Conservation (phyloP, 768 basidiomycete species). For the Kwoniella pini region DNA sequence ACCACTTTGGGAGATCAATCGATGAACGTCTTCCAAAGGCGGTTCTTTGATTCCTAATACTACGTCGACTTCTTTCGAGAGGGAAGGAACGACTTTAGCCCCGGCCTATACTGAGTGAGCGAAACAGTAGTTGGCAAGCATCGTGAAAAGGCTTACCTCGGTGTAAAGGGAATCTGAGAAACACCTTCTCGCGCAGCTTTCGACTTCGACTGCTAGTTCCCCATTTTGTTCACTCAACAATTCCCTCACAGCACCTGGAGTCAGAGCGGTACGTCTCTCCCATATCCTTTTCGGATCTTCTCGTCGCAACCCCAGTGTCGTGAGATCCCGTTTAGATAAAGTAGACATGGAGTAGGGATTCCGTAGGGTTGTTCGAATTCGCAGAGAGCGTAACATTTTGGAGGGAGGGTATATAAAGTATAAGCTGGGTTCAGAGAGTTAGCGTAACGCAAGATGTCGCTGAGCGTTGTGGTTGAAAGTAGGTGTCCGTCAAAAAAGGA, state of each 20-base stretch:
- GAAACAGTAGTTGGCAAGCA: not conserved
- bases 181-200: slow-evolving; percentile 73
- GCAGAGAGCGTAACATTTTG: not conserved
- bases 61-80: slow-evolving; percentile 66
- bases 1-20: slow-evolving; percentile 54
- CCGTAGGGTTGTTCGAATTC: not conserved
- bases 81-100: slow-evolving; percentile 64
- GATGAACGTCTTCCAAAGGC: slow-evolving; percentile 64
- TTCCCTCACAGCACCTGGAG: slow-evolving; percentile 69
- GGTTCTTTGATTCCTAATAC: slow-evolving; percentile 88
- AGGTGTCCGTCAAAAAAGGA: too few species aligned
- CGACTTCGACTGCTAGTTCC: slow-evolving; percentile 63
- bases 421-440: too few species aligned
- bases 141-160: slow-evolving; percentile 59
- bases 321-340: slow-evolving; percentile 10
- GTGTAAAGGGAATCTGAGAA: slow-evolving; percentile 67
- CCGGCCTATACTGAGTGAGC: slow-evolving; percentile 64
- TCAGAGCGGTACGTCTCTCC: slow-evolving; percentile 83
- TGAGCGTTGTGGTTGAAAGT: too few species aligned
- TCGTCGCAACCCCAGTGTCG: slow-evolving; percentile 63
- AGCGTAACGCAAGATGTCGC: too few species aligned
- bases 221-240: slow-evolving; percentile 62
- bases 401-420: not conserved
- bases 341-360: not conserved
- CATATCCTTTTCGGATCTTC: slow-evolving; percentile 80